Evolutionary conservation across 1,284 basidiomycete genomes (phyloP).

Genomic region (Moniliophthora roreri): DNA sequence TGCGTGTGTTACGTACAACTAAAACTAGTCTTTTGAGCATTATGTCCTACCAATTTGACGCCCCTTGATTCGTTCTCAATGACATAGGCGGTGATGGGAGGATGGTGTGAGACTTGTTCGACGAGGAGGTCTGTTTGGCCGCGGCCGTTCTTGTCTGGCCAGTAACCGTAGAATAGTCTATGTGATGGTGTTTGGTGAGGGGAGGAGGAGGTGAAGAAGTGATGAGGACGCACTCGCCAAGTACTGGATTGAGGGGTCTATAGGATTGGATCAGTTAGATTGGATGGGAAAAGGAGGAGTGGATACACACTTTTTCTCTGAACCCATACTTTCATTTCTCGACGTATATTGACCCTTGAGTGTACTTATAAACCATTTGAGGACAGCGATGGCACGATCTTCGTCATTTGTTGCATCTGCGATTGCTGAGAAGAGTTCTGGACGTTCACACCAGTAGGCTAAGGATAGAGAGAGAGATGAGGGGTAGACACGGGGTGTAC

Average conservation of each 20-base stretch:
- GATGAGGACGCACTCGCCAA: constrained; percentile 76
- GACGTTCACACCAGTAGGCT: constrained; percentile 94
- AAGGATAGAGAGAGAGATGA: constrained; percentile 1
- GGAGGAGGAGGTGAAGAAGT: neutral
- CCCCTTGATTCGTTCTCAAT: constrained; percentile 86
- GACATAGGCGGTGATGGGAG: constrained; percentile 84
- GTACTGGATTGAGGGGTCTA: constrained; percentile 92
- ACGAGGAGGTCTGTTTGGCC: constrained; percentile 86
- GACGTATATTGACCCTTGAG: constrained; percentile 95
- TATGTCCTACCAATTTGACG: constrained; percentile 84
- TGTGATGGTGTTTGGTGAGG: neutral
- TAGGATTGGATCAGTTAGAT: constrained; percentile 13
- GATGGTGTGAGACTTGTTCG: constrained; percentile 98
- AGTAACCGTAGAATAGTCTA: constrained; percentile 88
- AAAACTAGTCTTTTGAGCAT: constrained; percentile 96
- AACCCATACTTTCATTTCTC: constrained; percentile 90
- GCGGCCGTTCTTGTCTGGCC: constrained; percentile 81
- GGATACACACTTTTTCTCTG: constrained; percentile 86
- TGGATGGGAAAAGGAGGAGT: constrained; percentile 6
- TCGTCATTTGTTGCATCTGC: constrained; percentile 73
- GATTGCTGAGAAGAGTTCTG: constrained; percentile 82
- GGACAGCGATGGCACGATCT: constrained; percentile 72
- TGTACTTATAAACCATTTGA: constrained; percentile 93
- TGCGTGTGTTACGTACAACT: constrained; percentile 50
- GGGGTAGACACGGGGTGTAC: neutral